These are phyloP conservation scores for Lichtheimia hyalospora DNA, from an alignment of 371 early-diverging fungal species.

Conservation along the genomic window DNA sequence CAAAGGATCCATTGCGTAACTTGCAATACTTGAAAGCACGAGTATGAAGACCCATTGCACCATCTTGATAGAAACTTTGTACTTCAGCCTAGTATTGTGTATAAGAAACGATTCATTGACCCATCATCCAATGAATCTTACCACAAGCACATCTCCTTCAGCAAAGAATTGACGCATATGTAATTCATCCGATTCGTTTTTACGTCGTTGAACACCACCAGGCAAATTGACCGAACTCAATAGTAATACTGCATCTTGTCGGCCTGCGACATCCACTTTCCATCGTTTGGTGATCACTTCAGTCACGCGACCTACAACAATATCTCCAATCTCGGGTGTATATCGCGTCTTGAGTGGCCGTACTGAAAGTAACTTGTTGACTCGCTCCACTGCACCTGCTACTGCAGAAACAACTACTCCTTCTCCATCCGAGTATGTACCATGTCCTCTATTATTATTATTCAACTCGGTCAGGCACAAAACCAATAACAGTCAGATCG, in stretches of 20 bases:
- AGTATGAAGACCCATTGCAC: constrained; percentile 92
- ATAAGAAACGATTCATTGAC: no score
- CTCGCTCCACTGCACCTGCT: constrained; percentile 91
- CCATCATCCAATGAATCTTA: no score
- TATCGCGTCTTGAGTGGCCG: constrained; percentile 88
- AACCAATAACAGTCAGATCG: neutral
- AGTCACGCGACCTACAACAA: constrained; percentile 96
- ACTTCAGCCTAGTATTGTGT: constrained; percentile 85
- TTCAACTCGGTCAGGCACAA: neutral
- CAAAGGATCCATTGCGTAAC: constrained; percentile 88
- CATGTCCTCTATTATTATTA: constrained; percentile 87
- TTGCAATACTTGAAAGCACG: constrained; percentile 97
- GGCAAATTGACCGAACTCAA: constrained; percentile 96
- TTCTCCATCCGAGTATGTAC: constrained; percentile 81
- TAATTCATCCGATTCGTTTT: constrained; percentile 97
- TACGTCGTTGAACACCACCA: constrained; percentile 97
- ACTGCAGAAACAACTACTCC: constrained; percentile 77
- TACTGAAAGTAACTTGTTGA: constrained; percentile 96
- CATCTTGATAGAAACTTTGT: constrained; percentile 88
- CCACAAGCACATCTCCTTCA: constrained; percentile 95
- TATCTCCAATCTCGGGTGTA: constrained; percentile 96
- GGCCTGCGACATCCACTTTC: constrained; percentile 94
- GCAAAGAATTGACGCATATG: constrained; percentile 96
- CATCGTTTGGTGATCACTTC: constrained; percentile 94
- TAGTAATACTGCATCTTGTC: constrained; percentile 87